Conservation (phyloP, 2,329 filamentous ascomycete species). For the Hymenoscyphus repandus region DNA sequence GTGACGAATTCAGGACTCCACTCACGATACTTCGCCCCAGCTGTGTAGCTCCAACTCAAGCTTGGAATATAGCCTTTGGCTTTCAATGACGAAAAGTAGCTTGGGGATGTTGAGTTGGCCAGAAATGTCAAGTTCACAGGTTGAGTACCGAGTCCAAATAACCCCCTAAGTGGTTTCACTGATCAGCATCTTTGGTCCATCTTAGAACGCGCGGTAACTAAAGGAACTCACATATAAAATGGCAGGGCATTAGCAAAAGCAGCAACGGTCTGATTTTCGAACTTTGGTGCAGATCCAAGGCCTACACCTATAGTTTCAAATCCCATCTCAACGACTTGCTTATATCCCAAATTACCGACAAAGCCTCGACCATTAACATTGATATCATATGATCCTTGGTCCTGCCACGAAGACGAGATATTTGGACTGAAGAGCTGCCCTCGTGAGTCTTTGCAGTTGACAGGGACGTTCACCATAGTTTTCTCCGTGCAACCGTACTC, state of each 20-base stretch:
- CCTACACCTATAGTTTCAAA: slow-evolving; percentile 6
- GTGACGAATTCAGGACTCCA: too few relatives aligned
- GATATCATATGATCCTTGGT: slow-evolving; percentile 30
- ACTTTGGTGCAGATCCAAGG: background rate
- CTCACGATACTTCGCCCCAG: slow-evolving; percentile 33
- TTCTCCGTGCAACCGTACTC: slow-evolving; percentile 29
- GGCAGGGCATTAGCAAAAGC: background rate
- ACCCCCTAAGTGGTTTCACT: slow-evolving; percentile 3
- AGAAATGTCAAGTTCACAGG: slow-evolving; percentile 9
- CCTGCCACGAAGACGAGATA: slow-evolving; percentile 49
- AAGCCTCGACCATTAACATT: slow-evolving; percentile 20
- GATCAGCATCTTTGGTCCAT: background rate
- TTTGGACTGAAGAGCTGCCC: slow-evolving; percentile 52
- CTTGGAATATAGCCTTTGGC: slow-evolving; percentile 28
- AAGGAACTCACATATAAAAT: slow-evolving; percentile 5
- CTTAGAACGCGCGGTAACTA: background rate
- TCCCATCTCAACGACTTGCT: slow-evolving; percentile 16
- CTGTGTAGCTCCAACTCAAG: slow-evolving; percentile 38
- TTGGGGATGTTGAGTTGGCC: slow-evolving; percentile 8
- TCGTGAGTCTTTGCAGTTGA: slow-evolving; percentile 39
- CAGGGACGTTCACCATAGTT: slow-evolving; percentile 29
- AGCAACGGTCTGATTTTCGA: slow-evolving; percentile 12
- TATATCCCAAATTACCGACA: slow-evolving; percentile 31
- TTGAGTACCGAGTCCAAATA: slow-evolving; percentile 15
- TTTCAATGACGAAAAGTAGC: slow-evolving; percentile 14